Base-by-base conservation (phyloP, 805 yeast species). In the Jamesozyma piceae region DNA sequence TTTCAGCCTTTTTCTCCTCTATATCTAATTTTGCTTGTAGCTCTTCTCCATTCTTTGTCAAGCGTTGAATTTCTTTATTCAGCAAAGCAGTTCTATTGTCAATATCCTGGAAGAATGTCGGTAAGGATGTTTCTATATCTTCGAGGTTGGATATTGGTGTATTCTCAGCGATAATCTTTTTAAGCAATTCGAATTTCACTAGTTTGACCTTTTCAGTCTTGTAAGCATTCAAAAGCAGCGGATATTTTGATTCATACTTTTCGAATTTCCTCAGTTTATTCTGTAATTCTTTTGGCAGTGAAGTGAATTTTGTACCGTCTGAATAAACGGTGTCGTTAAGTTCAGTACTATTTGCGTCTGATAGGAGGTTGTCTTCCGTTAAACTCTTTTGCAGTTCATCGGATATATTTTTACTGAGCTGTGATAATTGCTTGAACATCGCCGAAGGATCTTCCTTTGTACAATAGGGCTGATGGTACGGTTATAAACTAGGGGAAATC, bases 181-280 rank as follows among this genome's bases (percentile, higher is more conserved):
- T 96, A 51, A 89, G 82, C 0, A 66, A 54, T 4, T 57, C 67
- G 8, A 88, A 72, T 35, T 80, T 69, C 37, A 74, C 80, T 1
- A 72, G 66, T 52, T 80, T 82, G 39, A 73, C 68, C 64, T 83
- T 86, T 59, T 89, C 96, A 1, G 72, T 66, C 55, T 87, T 84
- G 65, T 86, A 92, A 0, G 97, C 96, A 35, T 82, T 82, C 39
- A 88, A 71, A 14, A 90, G 67, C 35, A 78, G 66, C 0, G 98
- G 98, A 57, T 92, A 90, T 60, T 87, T 88, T 39, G 82, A 82
- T 60, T 90, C 97, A 60, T 89, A 90, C 59, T 87, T 88, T 43
- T 73, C 77, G 55, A 83, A 85, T 65, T 86, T 89, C 43, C 73
- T 72, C 60, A 88, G 62, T 53, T 80, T 82, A 5, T 78, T 63